Evolutionary conservation across 129 eudicot genomes (phyloP), one percentile per base, ranked within the genome.

Genomic region (Apium graveolens): DNA sequence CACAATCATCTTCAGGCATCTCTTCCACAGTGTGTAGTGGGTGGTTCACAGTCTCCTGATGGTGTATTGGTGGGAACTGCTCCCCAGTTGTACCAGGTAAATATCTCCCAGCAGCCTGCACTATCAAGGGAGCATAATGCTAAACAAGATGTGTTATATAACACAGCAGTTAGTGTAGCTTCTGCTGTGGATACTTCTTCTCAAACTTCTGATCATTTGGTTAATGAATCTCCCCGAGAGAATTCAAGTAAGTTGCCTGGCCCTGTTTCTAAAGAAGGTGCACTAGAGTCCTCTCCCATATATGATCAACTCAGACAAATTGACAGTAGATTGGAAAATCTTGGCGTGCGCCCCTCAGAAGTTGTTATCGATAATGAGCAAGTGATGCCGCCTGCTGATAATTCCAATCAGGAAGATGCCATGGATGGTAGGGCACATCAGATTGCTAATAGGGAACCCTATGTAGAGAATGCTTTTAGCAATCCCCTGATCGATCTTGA

Each of bases 301-400:
- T 79, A 70, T 82, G 96, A 89, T 49, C 85, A 84, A 81, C 63
- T 86, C 29, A 82, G 88, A 76, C 95, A 84, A 76, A 81, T 89
- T 48, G 97, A 89, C 77, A 84, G 82, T 69, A 86, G 89, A 83
- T 84, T 93, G 91, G 95, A 91, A 75, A 88, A 89, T 78, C 90
- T 89, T 73, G 84, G 73, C 4, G 48, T 91, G 41, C 78, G 80
- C 44, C 89, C 97, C 78, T 55, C 80, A 26, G 92, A 89, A 60
- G 81, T 86, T 69, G 70, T 90, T 68, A 44, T 73, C 29, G 83
- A 78, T 65, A 86, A 77, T 65, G 90, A 84, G 55, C 81, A 77
- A 68, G 78, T 74, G 73, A 75, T 74, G 69, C 65, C 73, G 55
- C 80, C 73, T 57, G 80, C 80, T 82, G 89, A 85, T 44, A 86